phyloP scores from a whole-genome alignment of 768 basidiomycete genomes.

The Atractiella rhizophila region DNA sequence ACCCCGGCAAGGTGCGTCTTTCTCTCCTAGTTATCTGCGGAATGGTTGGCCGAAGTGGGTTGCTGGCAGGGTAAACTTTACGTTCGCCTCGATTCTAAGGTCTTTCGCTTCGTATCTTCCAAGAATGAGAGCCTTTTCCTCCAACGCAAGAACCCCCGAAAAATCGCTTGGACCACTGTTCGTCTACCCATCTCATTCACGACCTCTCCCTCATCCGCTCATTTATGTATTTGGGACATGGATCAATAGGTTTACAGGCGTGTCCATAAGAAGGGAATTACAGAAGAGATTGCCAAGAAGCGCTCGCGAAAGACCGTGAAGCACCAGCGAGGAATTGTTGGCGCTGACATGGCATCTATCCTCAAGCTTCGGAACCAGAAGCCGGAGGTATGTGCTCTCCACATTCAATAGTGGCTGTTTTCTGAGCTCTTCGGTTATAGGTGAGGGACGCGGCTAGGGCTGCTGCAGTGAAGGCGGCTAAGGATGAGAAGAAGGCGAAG shows the following conservation, averaged over 20 bases:
- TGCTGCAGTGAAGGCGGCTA: conserved; percentile 15
- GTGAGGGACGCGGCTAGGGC: conserved; percentile 44
- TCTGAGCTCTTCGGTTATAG: too few species aligned
- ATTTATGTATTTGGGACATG: neutral
- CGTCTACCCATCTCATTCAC: neutral
- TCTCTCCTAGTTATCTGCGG: conserved; percentile 59
- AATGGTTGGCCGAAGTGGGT: neutral
- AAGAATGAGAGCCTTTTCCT: conserved; percentile 93
- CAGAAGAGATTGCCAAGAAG: conserved; percentile 98
- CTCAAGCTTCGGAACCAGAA: conserved; percentile 78
- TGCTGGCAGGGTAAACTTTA: conserved; percentile 13
- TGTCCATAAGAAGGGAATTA: conserved; percentile 99
- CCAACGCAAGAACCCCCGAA: conserved; percentile 98
- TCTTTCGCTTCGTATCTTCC: conserved; percentile 41
- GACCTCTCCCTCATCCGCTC: conserved; percentile 3
- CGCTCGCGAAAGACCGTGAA: conserved; percentile 88
- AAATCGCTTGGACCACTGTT: too few species aligned
- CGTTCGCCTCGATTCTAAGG: conserved; percentile 18
- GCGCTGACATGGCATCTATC: conserved; percentile 77
- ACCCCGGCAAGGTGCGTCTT: conserved; percentile 21
- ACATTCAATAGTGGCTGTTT: too few species aligned
- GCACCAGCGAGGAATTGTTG: conserved; percentile 79
- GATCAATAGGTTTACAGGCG: conserved; percentile 46
- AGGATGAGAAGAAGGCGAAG: conserved; percentile 17
- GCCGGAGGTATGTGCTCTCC: too few species aligned